These are phyloP conservation scores for Aspergillus transmontanensis DNA, from an alignment of 2,329 filamentous ascomycete species.

Conservation along the genomic window DNA sequence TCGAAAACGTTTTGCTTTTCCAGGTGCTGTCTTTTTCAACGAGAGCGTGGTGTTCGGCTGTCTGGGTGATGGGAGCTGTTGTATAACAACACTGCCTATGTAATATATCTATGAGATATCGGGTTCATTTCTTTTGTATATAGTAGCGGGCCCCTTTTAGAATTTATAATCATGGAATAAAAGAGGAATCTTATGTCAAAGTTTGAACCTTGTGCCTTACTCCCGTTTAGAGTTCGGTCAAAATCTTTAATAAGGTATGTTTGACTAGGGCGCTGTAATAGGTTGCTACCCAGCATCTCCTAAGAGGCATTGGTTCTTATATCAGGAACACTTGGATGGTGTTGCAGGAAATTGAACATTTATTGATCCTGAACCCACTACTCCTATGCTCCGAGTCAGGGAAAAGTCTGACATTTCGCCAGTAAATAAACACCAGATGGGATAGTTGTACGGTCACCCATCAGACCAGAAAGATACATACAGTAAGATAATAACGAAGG, in stretches of 20 bases:
- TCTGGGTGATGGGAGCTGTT: neutral
- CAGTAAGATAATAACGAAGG: constrained; percentile 1
- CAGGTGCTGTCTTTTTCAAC: neutral
- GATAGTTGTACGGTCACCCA: neutral
- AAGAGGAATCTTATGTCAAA: neutral
- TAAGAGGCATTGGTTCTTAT: neutral
- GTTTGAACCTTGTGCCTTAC: neutral
- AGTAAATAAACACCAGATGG: neutral
- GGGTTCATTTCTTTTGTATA: constrained; percentile 6
- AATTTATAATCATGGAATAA: constrained; percentile 1
- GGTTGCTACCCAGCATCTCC: neutral
- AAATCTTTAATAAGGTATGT: neutral
- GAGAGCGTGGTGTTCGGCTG: neutral
- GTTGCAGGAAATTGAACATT: neutral
- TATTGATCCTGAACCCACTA: neutral
- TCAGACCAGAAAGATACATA: constrained; percentile 2
- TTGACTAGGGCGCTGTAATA: neutral
- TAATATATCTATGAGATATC: constrained; percentile 9
- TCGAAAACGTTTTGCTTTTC: neutral
- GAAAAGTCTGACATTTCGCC: neutral
- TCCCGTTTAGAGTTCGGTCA: neutral
- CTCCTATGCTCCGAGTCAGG: neutral
- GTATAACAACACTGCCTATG: constrained; percentile 1
- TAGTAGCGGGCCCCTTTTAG: constrained; percentile 4
- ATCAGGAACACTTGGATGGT: too few species aligned